Percentiles rank a stretch among this genome's conserved stretches.
phyloP scores from a whole-genome alignment of 805 yeast species.

The Starmerella powellii region DNA sequence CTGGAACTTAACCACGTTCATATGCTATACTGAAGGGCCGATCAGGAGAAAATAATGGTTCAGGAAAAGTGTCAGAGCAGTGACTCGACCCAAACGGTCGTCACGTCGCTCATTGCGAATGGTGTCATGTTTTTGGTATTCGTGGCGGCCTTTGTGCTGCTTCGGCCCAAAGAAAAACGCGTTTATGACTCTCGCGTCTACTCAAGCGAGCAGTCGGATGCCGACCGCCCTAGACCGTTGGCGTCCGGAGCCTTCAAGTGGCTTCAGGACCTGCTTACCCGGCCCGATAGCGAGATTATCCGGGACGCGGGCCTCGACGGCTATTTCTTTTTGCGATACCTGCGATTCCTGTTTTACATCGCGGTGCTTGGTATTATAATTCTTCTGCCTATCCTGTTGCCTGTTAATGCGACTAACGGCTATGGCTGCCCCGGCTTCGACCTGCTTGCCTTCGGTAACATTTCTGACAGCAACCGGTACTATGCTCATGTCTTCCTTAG shows the following conservation, averaged over 20 bases:
- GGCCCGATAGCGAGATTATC: slow-evolving; percentile 63
- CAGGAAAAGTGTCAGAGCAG: slow-evolving; percentile 7
- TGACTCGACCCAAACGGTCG: slow-evolving; percentile 37
- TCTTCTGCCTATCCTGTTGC: slow-evolving; percentile 60
- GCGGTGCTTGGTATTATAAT: slow-evolving; percentile 45
- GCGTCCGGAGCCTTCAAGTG: slow-evolving; percentile 59
- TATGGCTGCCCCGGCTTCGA: slow-evolving; percentile 54
- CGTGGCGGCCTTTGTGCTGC: slow-evolving; percentile 46
- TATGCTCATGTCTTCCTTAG: slow-evolving; percentile 78
- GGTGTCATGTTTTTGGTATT: slow-evolving; percentile 54
- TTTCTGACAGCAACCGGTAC: slow-evolving; percentile 47
- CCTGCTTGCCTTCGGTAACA: slow-evolving; percentile 65
- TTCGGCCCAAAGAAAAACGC: slow-evolving; percentile 55
- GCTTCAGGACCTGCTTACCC: slow-evolving; percentile 50
- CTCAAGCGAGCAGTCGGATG: slow-evolving; percentile 39
- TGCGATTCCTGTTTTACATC: slow-evolving; percentile 43
- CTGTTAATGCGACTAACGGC: slow-evolving; percentile 62
- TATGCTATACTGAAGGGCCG: neutral
- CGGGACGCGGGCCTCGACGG: slow-evolving; percentile 92
- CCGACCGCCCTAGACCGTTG: slow-evolving; percentile 52
- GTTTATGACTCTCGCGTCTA: slow-evolving; percentile 77
- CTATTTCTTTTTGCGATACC: slow-evolving; percentile 72
- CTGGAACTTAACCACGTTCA: no score
- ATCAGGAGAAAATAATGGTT: neutral
- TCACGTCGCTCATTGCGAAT: slow-evolving; percentile 60